Percentiles rank a stretch among this genome's conserved stretches.
Conservation (phyloP, 2,329 filamentous ascomycete genomes). For the Claviceps africana region DNA sequence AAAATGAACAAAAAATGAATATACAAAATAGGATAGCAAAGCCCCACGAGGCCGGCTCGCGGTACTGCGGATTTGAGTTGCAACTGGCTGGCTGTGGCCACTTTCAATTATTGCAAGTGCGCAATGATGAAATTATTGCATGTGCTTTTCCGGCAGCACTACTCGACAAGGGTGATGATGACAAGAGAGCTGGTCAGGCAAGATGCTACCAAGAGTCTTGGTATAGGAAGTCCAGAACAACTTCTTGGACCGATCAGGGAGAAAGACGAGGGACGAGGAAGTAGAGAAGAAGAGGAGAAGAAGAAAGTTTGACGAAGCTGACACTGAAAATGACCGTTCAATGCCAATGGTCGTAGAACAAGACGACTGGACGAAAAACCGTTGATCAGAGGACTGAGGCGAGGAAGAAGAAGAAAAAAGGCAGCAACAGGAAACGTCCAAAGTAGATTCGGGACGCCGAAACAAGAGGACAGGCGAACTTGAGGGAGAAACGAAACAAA, state of each 20-base stretch:
- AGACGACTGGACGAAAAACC: neutral
- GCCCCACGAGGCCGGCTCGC: conserved; percentile 6
- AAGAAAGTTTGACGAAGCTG: too few relatives aligned
- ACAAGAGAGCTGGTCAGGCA: conserved; percentile 13
- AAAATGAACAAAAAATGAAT: neutral
- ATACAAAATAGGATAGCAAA: conserved; percentile 2
- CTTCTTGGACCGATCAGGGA: neutral
- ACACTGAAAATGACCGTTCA: neutral
- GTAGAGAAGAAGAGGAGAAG: too few relatives aligned
- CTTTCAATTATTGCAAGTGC: conserved; percentile 13
- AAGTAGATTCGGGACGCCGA: neutral
- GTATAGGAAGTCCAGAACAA: conserved; percentile 7
- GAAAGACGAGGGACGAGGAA: neutral
- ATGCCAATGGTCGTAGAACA: neutral
- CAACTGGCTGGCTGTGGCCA: neutral
- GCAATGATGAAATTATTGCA: neutral
- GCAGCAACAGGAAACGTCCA: neutral
- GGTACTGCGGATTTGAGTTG: neutral
- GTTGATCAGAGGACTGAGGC: neutral
- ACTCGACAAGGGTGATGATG: conserved; percentile 7
- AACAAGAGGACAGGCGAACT: neutral
- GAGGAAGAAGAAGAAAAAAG: neutral
- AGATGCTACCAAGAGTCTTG: conserved; percentile 3
- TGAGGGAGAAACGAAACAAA: conserved; percentile 7
- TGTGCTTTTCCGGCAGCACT: conserved; percentile 3